Base-by-base conservation (phyloP, 2,329 filamentous ascomycete genomes). In the Paecilomyces variotii region DNA sequence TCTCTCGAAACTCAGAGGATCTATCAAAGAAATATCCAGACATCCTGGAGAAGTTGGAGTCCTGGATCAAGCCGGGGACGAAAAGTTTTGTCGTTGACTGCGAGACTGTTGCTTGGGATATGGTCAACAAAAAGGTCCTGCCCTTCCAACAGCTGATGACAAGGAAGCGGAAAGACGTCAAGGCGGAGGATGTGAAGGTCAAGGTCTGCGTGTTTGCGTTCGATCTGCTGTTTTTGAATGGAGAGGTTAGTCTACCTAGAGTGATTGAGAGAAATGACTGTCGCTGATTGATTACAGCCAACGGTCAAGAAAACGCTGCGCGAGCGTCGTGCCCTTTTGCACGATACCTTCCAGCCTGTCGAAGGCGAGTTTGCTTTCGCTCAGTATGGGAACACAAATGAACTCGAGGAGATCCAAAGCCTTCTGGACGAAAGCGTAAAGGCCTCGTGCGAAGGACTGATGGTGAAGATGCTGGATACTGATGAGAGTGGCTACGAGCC, bases 401-500 rank as follows among this genome's bases (percentile, higher is more conserved):
- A 97, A 65, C 81, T 99, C 2, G 93, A 97, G 56, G 90, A 96
- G 68, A 99, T 99, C 57, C 93, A 97, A 70, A 82, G 81, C 1
- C 89, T 99, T 67, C 82, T 99, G 1, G 94, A 99, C 68, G 93
- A 97, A 60, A 94, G 90, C 67, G 89, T 99, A 63, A 96, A 96
- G 74, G 90, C 92, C 1, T 95, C 91, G 0, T 99, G 94, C 70
- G 94, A 99, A 78, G 94, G 94, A 10, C 80, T 99, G 56, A 99
- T 99, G 94, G 94, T 99, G 12, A 99, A 99, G 80, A 99, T 99
- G 94, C 78, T 99, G 60, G 93, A 97, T 72, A 94, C 93, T 0
- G 80, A 84, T 5, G 93, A 97, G 74, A 96, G 90, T 65, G 90
- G 90, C 67, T 99, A 99, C 71, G 93, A 97, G 76, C 94, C 94